Evolutionary conservation across 106 monocot genomes (phyloP).

Genomic region (Vanilla planifolia): DNA sequence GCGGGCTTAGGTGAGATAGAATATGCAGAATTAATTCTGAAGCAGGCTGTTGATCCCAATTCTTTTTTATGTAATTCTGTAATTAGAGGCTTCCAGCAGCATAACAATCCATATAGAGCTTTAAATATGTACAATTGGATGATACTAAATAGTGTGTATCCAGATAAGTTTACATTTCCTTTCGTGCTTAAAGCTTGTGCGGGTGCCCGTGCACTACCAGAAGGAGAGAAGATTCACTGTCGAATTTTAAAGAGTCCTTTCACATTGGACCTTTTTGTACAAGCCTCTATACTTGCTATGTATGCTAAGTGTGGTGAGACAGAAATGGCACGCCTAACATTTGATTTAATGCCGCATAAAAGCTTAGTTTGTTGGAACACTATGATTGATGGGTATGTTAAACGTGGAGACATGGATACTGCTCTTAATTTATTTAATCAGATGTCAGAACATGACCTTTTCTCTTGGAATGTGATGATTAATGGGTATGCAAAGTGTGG

Average conservation of each 20-base stretch:
- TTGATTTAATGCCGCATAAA: conserved; percentile 12
- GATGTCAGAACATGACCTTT: conserved; percentile 32
- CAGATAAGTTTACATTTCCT: conserved; percentile 45
- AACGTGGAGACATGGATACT: conserved; percentile 16
- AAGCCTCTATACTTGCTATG: conserved; percentile 13
- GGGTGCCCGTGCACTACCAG: background rate
- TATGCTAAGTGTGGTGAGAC: conserved; percentile 20
- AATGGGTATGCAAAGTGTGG: conserved; percentile 29
- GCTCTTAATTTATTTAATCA: conserved; percentile 26
- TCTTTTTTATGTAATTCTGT: conserved; percentile 41
- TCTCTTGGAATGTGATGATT: conserved; percentile 45
- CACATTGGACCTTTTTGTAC: conserved; percentile 15
- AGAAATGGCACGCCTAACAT: conserved; percentile 9
- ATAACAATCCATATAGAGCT: conserved; percentile 14
- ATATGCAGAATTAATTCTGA: conserved; percentile 24
- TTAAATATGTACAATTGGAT: conserved; percentile 33
- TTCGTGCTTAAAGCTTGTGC: conserved; percentile 19
- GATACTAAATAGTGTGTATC: conserved; percentile 15
- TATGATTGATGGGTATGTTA: conserved; percentile 42
- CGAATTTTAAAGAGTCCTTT: conserved; percentile 5
- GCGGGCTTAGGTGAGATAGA: conserved; percentile 9
- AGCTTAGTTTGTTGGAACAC: conserved; percentile 35
- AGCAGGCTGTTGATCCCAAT: conserved; percentile 17
- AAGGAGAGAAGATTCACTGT: conserved; percentile 13
- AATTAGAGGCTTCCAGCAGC: conserved; percentile 37